Evolutionary conservation across 2,329 filamentous ascomycete species (phyloP), one percentile per base, ranked within the genome.

Genomic region (Cadophora luteo-olivacea): DNA sequence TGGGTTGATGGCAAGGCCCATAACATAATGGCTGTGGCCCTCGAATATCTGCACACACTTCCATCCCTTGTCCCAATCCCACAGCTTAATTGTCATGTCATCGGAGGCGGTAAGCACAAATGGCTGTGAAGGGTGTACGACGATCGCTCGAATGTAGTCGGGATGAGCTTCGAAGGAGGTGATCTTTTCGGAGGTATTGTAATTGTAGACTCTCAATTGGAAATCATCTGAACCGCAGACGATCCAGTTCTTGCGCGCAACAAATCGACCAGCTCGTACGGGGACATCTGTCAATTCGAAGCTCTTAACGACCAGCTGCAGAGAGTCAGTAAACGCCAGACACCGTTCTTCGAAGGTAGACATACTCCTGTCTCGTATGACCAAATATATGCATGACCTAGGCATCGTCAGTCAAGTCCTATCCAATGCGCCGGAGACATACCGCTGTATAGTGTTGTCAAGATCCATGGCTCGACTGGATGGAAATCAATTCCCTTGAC

Each of bases 1-100:
- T 61, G 96, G 96, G 81, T 99, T 99, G 80, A 98, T 97, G 63
- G 95, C 91, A 72, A 98, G 85, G 33, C 93, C 93, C 95, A 98
- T 97, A 72, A 97, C 95, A 82, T 97, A 97, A 83, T 97, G 96
- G 75, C 91, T 92, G 79, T 99, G 97, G 36, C 96, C 96, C 80
- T 98, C 95, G 77, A 97, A 99, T 55, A 97, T 89, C 80, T 97
- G 94, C 38, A 98, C 93, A 79, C 95, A 98, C 81, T 97, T 76
- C 96, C 96, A 99, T 75, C 89, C 89, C 81, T 96, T 97, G 76
- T 99, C 96, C 96, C 96, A 99, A 80, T 99, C 94, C 94, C 96
- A 99, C 62, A 97, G 86, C 86, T 96, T 97, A 79, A 97, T 97
- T 67, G 94, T 97, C 94, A 97, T 97, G 80, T 97, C 94, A 91